Percentiles rank a stretch among this genome's conserved stretches.
phyloP scores from a whole-genome alignment of 179 eudicot species.

The Sideroxylon spinosum region DNA sequence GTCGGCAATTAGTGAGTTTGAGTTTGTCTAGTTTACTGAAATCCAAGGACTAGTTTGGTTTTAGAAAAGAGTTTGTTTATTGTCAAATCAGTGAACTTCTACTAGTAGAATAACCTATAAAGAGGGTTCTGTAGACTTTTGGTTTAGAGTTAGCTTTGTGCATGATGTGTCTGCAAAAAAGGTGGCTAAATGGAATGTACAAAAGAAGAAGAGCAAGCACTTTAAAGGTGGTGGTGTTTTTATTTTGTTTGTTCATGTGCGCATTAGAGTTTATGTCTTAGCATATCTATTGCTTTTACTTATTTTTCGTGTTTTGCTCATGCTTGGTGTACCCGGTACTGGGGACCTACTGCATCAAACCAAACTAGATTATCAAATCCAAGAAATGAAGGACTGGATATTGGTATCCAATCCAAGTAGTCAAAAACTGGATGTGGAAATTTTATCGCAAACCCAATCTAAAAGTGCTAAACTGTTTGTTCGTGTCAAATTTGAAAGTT shows the following conservation, averaged over 20 bases:
- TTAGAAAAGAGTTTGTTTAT: not conserved
- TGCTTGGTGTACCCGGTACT: not conserved
- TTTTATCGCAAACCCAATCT: not conserved
- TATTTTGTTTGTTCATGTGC: not conserved
- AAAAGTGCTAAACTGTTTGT: not conserved
- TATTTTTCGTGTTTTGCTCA: not conserved
- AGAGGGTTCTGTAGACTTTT: not conserved
- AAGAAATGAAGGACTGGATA: too few relatives aligned
- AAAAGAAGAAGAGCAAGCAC: not conserved
- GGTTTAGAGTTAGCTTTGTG: not conserved
- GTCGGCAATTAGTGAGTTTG: not conserved
- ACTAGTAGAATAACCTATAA: not conserved
- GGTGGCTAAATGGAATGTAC: not conserved
- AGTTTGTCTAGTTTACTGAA: not conserved
- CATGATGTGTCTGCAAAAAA: not conserved
- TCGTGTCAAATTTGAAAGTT: not conserved
- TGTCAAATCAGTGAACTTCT: not conserved
- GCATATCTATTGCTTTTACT: constrained; percentile 1
- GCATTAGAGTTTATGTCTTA: not conserved
- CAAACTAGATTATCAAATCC: too few relatives aligned
- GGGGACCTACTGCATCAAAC: not conserved
- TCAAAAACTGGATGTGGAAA: not conserved
- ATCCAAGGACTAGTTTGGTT: not conserved
- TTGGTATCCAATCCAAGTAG: not conserved
- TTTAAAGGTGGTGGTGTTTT: not conserved